Evolutionary conservation across 495 filamentous ascomycete genomes (phyloP).

Genomic region (Bathelium albidoporum): DNA sequence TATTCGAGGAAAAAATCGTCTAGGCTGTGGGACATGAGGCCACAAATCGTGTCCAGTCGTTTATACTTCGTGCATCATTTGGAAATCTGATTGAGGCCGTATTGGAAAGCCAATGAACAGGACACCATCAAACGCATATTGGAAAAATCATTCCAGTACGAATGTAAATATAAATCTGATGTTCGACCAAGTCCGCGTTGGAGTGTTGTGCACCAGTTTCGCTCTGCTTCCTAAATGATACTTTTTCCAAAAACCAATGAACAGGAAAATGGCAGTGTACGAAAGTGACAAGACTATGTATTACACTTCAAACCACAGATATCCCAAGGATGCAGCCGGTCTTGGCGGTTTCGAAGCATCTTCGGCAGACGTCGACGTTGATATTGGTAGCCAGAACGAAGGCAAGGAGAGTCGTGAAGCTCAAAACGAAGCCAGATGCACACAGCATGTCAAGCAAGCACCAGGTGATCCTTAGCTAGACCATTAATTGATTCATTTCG

Average conservation of each 20-base stretch:
- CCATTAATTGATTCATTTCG: too few relatives aligned
- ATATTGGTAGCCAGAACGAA: background rate
- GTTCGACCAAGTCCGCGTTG: too few relatives aligned
- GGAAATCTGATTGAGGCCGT: background rate
- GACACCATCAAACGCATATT: background rate
- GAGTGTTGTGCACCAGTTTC: too few relatives aligned
- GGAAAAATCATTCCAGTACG: background rate
- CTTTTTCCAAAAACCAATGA: too few relatives aligned
- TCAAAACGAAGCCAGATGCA: background rate
- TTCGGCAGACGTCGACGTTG: background rate
- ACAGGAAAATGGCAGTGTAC: too few relatives aligned
- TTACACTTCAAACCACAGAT: background rate
- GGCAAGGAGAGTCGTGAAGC: background rate
- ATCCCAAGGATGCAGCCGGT: background rate
- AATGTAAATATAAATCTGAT: background rate
- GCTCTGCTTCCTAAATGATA: too few relatives aligned
- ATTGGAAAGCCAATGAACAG: background rate
- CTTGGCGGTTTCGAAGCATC: background rate
- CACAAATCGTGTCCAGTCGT: background rate
- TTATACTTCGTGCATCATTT: background rate
- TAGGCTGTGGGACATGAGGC: background rate
- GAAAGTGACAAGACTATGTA: too few relatives aligned
- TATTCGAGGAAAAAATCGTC: background rate
- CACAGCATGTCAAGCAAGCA: background rate
- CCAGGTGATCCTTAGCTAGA: background rate